A percentile compares a stretch with the other conserved stretches of the same genome.
These are phyloP conservation scores for Aspergillus alliaceus DNA, from an alignment of 2,329 filamentous ascomycete genomes.

Conservation along the genomic window DNA sequence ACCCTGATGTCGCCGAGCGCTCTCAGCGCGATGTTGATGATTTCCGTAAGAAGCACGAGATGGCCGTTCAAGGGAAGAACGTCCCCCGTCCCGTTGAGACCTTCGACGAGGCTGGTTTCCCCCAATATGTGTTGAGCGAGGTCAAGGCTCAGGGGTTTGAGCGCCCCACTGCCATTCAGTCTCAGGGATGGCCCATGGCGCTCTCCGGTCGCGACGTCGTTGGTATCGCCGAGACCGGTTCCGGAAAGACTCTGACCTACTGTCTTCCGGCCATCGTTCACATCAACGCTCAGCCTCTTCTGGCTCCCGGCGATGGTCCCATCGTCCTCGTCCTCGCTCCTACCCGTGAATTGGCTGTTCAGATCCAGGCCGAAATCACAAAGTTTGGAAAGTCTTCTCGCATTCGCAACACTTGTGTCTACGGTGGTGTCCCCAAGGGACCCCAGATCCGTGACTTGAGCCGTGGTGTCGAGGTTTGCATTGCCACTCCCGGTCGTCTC, in stretches of 20 bases:
- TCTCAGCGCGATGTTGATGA: slow-evolving; percentile 77
- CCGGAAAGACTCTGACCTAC: slow-evolving; percentile 98
- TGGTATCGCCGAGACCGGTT: slow-evolving; percentile 98
- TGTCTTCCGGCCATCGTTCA: slow-evolving; percentile 97
- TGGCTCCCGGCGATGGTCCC: slow-evolving; percentile 90
- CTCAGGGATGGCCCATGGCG: slow-evolving; percentile 98
- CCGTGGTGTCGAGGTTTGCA: slow-evolving; percentile 96
- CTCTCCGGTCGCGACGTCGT: slow-evolving; percentile 97
- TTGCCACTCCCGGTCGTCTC: slow-evolving; percentile 93
- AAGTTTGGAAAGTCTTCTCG: slow-evolving; percentile 98
- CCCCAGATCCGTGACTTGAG: slow-evolving; percentile 93
- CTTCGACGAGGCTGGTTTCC: slow-evolving; percentile 97
- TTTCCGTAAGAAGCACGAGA: slow-evolving; percentile 82
- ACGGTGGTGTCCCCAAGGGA: slow-evolving; percentile 97
- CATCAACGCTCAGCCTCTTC: slow-evolving; percentile 97
- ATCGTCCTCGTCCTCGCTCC: slow-evolving; percentile 96
- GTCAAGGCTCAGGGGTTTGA: slow-evolving; percentile 98
- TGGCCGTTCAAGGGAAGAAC: slow-evolving; percentile 75
- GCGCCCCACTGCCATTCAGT: slow-evolving; percentile 92
- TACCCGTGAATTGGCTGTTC: slow-evolving; percentile 95
- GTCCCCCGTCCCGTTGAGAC: slow-evolving; percentile 93
- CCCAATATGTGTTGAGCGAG: slow-evolving; percentile 94
- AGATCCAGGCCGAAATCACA: slow-evolving; percentile 97
- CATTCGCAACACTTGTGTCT: slow-evolving; percentile 98
- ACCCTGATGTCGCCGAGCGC: slow-evolving; percentile 72